Evolutionary conservation across 805 yeast species (phyloP).

Genomic region (Spathaspora hagerdaliae): DNA sequence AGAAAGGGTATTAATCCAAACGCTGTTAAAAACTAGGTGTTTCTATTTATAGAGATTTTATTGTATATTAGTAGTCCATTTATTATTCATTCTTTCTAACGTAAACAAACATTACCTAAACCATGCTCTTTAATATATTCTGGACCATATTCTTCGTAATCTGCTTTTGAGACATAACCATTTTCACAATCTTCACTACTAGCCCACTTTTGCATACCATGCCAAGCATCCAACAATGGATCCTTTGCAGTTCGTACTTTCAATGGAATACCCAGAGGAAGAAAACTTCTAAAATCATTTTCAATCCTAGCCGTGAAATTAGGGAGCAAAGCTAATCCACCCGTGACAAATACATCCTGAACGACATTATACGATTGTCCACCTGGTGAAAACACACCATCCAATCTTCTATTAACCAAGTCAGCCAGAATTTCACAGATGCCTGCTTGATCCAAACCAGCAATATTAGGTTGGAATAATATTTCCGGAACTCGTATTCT

Average conservation of each 20-base stretch:
- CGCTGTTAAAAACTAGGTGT: slow-evolving; percentile 16
- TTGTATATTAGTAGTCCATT: neutral
- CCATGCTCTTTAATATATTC: slow-evolving; percentile 87
- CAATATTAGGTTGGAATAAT: slow-evolving; percentile 86
- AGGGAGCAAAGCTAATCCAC: slow-evolving; percentile 70
- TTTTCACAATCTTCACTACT: slow-evolving; percentile 39
- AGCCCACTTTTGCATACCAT: slow-evolving; percentile 86
- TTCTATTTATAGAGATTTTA: no score
- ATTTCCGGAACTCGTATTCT: slow-evolving; percentile 91
- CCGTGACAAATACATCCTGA: slow-evolving; percentile 75
- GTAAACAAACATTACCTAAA: slow-evolving; percentile 56
- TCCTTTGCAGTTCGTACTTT: slow-evolving; percentile 60
- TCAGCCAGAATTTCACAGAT: slow-evolving; percentile 73
- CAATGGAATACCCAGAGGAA: slow-evolving; percentile 66
- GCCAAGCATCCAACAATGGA: slow-evolving; percentile 85
- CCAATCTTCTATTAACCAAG: slow-evolving; percentile 56
- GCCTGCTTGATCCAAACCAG: slow-evolving; percentile 96
- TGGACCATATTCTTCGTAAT: slow-evolving; percentile 84
- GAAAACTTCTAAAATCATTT: slow-evolving; percentile 61
- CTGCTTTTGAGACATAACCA: slow-evolving; percentile 58
- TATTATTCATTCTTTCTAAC: slow-evolving; percentile 4
- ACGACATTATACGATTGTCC: slow-evolving; percentile 53
- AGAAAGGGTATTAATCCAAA: slow-evolving; percentile 74
- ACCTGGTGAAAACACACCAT: slow-evolving; percentile 47
- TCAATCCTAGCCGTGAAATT: slow-evolving; percentile 67